These are phyloP conservation scores for Boletus pseudopeckii DNA, from an alignment of 768 basidiomycete genomes.

Conservation along the genomic window DNA sequence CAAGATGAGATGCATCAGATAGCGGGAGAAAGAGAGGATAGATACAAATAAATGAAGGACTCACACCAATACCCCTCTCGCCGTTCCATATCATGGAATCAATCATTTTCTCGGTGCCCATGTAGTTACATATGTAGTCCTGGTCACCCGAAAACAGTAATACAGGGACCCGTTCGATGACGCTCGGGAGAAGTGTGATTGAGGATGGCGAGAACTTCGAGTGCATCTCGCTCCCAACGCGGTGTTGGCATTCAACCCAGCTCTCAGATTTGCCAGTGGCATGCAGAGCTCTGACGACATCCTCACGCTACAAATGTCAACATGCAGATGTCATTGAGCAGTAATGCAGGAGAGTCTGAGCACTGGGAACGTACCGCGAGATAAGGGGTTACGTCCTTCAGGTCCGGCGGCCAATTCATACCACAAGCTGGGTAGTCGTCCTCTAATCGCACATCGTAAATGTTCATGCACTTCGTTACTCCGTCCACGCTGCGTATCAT, in stretches of 20 bases:
- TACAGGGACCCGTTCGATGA: conserved; percentile 80
- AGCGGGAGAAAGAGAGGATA: neutral
- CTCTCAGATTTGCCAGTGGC: conserved; percentile 69
- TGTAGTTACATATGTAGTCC: conserved; percentile 94
- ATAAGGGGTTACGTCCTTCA: conserved; percentile 69
- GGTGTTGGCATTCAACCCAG: conserved; percentile 84
- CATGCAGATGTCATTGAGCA: neutral
- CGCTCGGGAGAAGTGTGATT: conserved; percentile 69
- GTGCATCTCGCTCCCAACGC: conserved; percentile 61
- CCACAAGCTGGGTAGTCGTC: conserved; percentile 87
- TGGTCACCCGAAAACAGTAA: conserved; percentile 93
- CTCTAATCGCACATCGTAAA: conserved; percentile 91
- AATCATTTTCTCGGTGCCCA: conserved; percentile 86
- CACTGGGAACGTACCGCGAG: conserved; percentile 59
- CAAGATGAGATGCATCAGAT: neutral
- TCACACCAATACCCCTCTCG: conserved; percentile 75
- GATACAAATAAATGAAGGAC: conserved; percentile 24
- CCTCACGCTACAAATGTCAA: conserved; percentile 51
- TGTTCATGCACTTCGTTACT: conserved; percentile 77
- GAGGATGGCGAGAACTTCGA: conserved; percentile 59
- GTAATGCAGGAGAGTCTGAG: neutral
- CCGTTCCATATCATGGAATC: conserved; percentile 85
- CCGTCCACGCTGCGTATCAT: conserved; percentile 56
- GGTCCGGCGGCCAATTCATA: conserved; percentile 96
- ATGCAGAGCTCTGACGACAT: conserved; percentile 82